Percentiles rank a stretch among this genome's conserved stretches.
phyloP scores from a whole-genome alignment of 495 filamentous ascomycete genomes.

The Penicillium canescens region DNA sequence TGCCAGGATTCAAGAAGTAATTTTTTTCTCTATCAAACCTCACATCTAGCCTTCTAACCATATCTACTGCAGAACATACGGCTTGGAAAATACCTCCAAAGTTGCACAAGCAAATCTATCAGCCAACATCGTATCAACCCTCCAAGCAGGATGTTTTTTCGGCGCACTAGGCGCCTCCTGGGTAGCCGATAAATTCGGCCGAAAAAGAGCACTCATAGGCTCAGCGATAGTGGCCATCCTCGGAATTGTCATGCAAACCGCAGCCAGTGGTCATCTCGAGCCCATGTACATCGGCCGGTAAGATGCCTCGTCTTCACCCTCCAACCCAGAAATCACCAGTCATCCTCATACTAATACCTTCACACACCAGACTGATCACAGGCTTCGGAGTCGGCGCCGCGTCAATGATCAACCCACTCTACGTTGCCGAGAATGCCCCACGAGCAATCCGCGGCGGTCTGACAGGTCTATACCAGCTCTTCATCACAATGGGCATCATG shows the following conservation, averaged over 20 bases:
- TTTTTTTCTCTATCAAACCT: constrained; percentile 12
- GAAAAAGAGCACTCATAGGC: constrained; percentile 52
- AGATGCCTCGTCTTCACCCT: neutral
- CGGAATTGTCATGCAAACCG: constrained; percentile 64
- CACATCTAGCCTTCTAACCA: neutral
- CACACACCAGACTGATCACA: constrained; percentile 51
- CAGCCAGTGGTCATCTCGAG: constrained; percentile 50
- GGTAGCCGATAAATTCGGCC: constrained; percentile 57
- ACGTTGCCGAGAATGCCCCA: constrained; percentile 66
- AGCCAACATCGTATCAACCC: constrained; percentile 59
- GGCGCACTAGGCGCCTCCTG: constrained; percentile 60
- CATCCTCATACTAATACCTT: neutral
- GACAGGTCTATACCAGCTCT: constrained; percentile 71
- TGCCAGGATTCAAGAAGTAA: constrained; percentile 60
- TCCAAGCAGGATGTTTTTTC: constrained; percentile 69
- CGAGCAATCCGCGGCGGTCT: constrained; percentile 69
- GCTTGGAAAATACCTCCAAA: constrained; percentile 55
- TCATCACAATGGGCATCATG: constrained; percentile 63
- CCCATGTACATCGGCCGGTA: constrained; percentile 66
- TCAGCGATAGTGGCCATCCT: constrained; percentile 46
- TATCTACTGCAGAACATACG: constrained; percentile 42
- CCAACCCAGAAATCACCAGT: neutral
- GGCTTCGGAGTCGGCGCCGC: constrained; percentile 67
- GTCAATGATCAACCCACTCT: constrained; percentile 63
- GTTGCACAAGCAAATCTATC: constrained; percentile 40